Conservation (phyloP, 805 yeast species). For the Candida silvatica region DNA sequence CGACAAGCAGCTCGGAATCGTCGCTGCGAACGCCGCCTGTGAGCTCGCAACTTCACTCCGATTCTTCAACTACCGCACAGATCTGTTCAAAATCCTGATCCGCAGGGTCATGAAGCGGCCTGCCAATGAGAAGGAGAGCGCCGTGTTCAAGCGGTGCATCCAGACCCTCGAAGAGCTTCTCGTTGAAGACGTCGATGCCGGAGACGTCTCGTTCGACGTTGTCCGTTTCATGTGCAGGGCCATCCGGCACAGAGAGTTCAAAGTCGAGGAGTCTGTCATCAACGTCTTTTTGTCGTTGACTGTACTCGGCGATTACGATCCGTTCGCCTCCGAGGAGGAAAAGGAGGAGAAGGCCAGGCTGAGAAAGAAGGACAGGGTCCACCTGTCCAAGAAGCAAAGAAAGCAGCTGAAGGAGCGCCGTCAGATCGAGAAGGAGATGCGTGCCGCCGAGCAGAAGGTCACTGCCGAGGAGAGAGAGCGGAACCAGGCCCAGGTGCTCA, state of each 20-base stretch:
- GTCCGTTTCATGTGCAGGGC: constrained; percentile 62
- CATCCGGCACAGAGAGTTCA: constrained; percentile 61
- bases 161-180: constrained; percentile 62
- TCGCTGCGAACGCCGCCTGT: constrained; percentile 72
- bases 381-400: constrained; percentile 82
- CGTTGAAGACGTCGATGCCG: constrained; percentile 67
- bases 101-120: constrained; percentile 63
- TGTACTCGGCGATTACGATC: constrained; percentile 64
- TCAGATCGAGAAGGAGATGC: constrained; percentile 82
- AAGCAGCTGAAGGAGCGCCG: constrained; percentile 82
- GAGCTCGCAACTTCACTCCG: constrained; percentile 62
- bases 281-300: constrained; percentile 64
- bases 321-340: constrained; percentile 36
- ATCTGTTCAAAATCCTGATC: constrained; percentile 56
- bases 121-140: constrained; percentile 33
- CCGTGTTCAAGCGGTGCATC: constrained; percentile 49
- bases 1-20: constrained; percentile 38
- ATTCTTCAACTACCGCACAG: constrained; percentile 77
- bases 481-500: constrained; percentile 77
- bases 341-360: constrained; percentile 40
- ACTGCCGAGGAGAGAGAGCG: constrained; percentile 82
- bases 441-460: constrained; percentile 78
- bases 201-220: constrained; percentile 71
- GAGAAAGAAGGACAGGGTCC: constrained; percentile 83
- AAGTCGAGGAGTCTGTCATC: constrained; percentile 77